Conservation (phyloP, 108 stramenopile genomes). For the Chaetoceros tenuissimus region DNA sequence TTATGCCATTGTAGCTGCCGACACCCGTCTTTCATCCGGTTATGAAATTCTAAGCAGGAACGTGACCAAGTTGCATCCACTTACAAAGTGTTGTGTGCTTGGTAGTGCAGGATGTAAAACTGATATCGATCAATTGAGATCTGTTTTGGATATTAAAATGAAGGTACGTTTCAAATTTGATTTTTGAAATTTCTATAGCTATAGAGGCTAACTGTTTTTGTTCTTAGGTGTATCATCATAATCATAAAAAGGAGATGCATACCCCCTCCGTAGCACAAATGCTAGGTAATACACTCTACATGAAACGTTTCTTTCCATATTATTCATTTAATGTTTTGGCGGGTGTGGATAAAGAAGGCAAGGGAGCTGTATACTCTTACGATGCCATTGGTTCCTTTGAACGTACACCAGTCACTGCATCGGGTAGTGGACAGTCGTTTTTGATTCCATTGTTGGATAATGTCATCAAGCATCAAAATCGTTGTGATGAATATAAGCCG, state of each 20-base stretch:
- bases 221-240: slow-evolving; percentile 79
- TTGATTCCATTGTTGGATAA: slow-evolving; percentile 92
- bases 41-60: slow-evolving; percentile 91
- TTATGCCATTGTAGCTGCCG: slow-evolving; percentile 95
- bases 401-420: slow-evolving; percentile 78
- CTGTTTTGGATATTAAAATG: slow-evolving; percentile 83
- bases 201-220: too few relatives aligned
- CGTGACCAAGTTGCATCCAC: slow-evolving; percentile 68
- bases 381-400: slow-evolving; percentile 97
- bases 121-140: slow-evolving; percentile 90
- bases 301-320: slow-evolving; percentile 98
- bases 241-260: slow-evolving; percentile 89
- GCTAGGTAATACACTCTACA: slow-evolving; percentile 91
- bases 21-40: slow-evolving; percentile 86
- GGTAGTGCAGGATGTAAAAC: slow-evolving; percentile 95
- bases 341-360: slow-evolving; percentile 93
- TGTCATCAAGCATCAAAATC: slow-evolving; percentile 90
- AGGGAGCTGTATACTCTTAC: slow-evolving; percentile 94
- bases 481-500: slow-evolving; percentile 79
- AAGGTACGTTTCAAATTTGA: slow-evolving; percentile 23
- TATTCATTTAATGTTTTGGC: slow-evolving; percentile 97
- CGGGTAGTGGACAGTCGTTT: slow-evolving; percentile 86
- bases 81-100: slow-evolving; percentile 81
- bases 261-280: slow-evolving; percentile 93
- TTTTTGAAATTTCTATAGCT: background rate